These are phyloP conservation scores for Pythium catenulatum DNA, from an alignment of 352 stramenopile species.

Conservation along the genomic window DNA sequence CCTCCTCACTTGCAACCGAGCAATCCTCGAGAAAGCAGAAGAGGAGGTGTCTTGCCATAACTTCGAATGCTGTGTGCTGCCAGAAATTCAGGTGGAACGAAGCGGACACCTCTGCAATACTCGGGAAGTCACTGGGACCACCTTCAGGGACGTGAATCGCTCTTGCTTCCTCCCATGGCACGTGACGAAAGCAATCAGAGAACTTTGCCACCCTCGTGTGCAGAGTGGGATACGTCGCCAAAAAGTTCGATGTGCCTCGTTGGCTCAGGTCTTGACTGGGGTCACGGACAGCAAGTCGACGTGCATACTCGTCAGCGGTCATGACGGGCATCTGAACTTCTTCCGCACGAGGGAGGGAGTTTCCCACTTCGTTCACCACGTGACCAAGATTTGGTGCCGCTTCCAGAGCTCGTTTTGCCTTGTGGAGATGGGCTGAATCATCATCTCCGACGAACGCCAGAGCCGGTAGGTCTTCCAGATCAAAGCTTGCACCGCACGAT, in stretches of 20 bases:
- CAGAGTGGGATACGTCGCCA: not conserved
- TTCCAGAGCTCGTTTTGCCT: too few relatives aligned
- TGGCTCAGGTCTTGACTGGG: not conserved
- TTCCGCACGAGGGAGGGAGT: too few relatives aligned
- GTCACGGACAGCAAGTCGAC: too few relatives aligned
- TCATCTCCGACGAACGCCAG: not conserved
- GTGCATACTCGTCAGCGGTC: too few relatives aligned
- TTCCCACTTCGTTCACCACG: too few relatives aligned
- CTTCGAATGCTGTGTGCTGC: not conserved
- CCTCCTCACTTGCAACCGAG: not conserved
- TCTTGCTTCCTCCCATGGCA: constrained; percentile 27
- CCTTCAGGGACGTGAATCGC: too few relatives aligned
- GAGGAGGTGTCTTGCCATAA: not conserved
- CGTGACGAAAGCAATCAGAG: constrained; percentile 15
- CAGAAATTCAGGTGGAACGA: not conserved
- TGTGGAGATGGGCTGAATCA: too few relatives aligned
- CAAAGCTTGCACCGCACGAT: not conserved
- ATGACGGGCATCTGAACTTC: too few relatives aligned
- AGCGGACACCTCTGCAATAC: not conserved
- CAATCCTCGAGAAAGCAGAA: not conserved
- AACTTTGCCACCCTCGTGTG: constrained; percentile 26
- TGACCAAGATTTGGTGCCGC: too few relatives aligned
- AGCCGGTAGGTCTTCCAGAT: not conserved
- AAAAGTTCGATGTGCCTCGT: constrained; percentile 18
- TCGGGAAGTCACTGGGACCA: too few relatives aligned